These are phyloP conservation scores for Mycena capillaripes DNA, from an alignment of 768 basidiomycete species.

Conservation along the genomic window DNA sequence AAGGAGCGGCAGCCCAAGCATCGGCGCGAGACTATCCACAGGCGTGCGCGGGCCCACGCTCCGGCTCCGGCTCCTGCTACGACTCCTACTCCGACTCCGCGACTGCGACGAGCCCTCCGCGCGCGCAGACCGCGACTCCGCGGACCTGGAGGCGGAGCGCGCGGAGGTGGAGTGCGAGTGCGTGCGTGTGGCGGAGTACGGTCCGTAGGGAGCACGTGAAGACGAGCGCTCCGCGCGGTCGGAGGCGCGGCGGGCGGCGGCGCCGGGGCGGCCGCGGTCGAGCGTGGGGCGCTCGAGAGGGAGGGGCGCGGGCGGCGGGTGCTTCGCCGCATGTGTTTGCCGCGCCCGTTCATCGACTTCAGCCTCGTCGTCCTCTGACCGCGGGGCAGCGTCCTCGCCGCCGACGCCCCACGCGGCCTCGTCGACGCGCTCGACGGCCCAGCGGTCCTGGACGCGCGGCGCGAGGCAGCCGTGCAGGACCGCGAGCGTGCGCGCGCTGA, in stretches of 20 bases:
- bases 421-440: constrained; percentile 87
- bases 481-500: constrained; percentile 60
- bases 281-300: neutral
- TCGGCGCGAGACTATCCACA: constrained; percentile 13
- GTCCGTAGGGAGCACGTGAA: constrained; percentile 31
- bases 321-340: neutral
- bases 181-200: constrained; percentile 16
- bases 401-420: constrained; percentile 87
- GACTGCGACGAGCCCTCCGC: neutral
- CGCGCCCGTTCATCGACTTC: neutral
- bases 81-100: constrained; percentile 18
- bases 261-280: constrained; percentile 28
- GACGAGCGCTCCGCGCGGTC: constrained; percentile 28
- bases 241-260: constrained; percentile 15
- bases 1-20: constrained; percentile 2
- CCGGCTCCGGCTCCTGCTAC: constrained; percentile 24
- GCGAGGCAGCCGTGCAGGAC: constrained; percentile 88
- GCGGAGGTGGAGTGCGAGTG: neutral
- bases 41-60: constrained; percentile 33
- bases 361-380: neutral
- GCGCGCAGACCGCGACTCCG: constrained; percentile 7
- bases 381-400: constrained; percentile 52
- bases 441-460: constrained; percentile 69
- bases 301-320: neutral
- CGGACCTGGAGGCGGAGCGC: neutral